Percentiles rank a stretch among this genome's conserved stretches.
Conservation (phyloP, 495 filamentous ascomycete genomes). For the Bryoglossum gracile region DNA sequence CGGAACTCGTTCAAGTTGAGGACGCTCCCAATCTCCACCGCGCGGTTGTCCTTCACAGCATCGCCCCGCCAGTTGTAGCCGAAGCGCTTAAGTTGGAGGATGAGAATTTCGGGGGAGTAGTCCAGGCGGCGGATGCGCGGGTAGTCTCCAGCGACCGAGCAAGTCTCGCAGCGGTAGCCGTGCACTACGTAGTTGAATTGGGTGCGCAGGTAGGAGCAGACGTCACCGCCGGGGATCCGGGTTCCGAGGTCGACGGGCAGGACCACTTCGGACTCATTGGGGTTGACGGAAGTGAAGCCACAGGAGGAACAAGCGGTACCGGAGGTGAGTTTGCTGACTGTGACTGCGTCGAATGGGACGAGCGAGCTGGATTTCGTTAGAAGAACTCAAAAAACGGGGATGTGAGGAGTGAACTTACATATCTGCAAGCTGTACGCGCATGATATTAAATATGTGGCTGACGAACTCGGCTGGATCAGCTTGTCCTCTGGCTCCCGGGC, state of each 20-base stretch:
- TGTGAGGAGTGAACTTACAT: too few species aligned
- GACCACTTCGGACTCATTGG: slow-evolving; percentile 1
- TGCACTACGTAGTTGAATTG: slow-evolving; percentile 11
- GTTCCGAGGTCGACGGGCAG: slow-evolving; percentile 13
- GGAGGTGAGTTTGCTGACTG: slow-evolving; percentile 20
- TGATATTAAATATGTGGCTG: too few species aligned
- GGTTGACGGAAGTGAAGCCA: not conserved
- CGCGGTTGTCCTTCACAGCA: slow-evolving; percentile 12
- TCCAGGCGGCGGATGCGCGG: slow-evolving; percentile 4
- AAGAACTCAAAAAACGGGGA: not conserved
- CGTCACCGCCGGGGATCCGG: not conserved
- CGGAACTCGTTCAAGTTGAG: slow-evolving; percentile 15
- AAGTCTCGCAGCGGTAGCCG: slow-evolving; percentile 18
- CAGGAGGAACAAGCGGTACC: not conserved
- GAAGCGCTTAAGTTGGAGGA: slow-evolving; percentile 21
- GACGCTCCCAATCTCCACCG: not conserved
- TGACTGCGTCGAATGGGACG: slow-evolving; percentile 3
- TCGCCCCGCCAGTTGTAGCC: not conserved
- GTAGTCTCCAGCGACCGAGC: slow-evolving; percentile 4
- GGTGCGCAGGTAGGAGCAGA: slow-evolving; percentile 8
- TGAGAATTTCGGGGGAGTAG: slow-evolving; percentile 10
- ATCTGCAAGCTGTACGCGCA: too few species aligned
- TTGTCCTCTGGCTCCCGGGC: not conserved
- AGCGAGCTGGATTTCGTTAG: slow-evolving; percentile 9
- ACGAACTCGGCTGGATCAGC: too few species aligned